Evolutionary conservation across 176 grass and related monocot species (phyloP).

Genomic region (Themeda triandra): DNA sequence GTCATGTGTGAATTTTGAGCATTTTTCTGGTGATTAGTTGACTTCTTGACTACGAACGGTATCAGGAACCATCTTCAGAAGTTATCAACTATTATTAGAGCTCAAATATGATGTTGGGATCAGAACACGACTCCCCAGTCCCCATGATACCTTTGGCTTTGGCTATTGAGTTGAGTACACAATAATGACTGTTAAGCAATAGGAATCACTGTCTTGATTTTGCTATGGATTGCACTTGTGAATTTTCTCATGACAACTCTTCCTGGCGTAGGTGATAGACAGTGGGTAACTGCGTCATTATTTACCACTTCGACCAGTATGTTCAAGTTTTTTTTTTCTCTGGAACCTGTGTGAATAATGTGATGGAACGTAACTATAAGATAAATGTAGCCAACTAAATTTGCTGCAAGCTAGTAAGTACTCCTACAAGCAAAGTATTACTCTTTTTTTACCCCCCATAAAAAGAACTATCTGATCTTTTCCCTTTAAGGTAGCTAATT

Average conservation of each 20-base stretch:
- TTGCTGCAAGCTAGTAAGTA: background rate
- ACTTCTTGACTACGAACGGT: background rate
- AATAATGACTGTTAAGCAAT: background rate
- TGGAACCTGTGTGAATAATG: background rate
- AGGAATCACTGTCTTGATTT: background rate
- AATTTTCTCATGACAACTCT: background rate
- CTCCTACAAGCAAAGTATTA: background rate
- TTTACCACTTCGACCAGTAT: background rate
- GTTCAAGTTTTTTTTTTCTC: background rate
- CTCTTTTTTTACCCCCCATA: background rate
- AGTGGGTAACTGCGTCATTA: background rate
- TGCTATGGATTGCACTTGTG: background rate
- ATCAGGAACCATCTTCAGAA: background rate
- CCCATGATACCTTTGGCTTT: background rate
- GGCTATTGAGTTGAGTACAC: background rate
- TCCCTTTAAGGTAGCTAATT: background rate
- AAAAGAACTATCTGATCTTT: background rate
- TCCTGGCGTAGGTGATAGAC: background rate
- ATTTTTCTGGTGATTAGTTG: background rate
- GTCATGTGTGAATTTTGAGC: background rate
- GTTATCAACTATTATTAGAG: background rate
- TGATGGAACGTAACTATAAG: background rate
- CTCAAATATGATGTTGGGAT: background rate
- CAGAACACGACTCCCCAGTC: background rate
- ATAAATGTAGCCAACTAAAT: background rate